Conservation (phyloP, 2,329 filamentous ascomycete genomes). For the Colletotrichum limetticola region DNA sequence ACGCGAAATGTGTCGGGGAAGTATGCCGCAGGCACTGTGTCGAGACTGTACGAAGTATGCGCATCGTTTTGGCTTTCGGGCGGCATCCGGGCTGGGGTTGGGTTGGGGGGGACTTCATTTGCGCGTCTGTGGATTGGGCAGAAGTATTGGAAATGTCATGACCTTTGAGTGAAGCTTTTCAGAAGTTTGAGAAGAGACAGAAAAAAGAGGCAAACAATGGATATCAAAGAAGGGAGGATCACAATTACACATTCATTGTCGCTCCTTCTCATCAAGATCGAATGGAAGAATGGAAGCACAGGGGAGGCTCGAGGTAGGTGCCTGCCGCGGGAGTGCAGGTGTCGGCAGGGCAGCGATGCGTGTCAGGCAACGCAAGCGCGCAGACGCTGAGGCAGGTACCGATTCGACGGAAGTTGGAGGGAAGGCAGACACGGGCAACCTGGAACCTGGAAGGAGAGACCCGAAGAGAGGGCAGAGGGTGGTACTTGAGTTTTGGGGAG, state of each 20-base stretch:
- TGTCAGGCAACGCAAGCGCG: constrained; percentile 24
- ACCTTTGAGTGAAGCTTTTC: neutral
- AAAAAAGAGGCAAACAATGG: neutral
- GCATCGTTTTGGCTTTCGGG: constrained; percentile 6
- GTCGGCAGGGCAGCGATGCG: neutral
- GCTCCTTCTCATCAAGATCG: neutral
- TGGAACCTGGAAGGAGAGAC: neutral
- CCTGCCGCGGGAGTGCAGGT: neutral
- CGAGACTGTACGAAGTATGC: constrained; percentile 6
- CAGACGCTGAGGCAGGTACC: constrained; percentile 22
- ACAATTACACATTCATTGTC: neutral
- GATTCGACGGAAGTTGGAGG: neutral
- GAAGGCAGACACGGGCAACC: neutral
- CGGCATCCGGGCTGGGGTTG: neutral
- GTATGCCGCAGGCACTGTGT: constrained; percentile 2
- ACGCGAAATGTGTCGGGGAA: constrained; percentile 30
- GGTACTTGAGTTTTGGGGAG: neutral
- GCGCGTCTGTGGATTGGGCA: neutral
- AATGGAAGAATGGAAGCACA: no score
- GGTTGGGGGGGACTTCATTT: neutral
- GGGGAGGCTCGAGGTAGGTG: neutral
- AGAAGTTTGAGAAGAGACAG: neutral
- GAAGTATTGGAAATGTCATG: neutral
- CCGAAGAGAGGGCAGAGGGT: neutral
- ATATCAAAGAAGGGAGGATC: no score